Conservation (phyloP, 371 early-diverging fungal genomes). For the Mucor indicus region DNA sequence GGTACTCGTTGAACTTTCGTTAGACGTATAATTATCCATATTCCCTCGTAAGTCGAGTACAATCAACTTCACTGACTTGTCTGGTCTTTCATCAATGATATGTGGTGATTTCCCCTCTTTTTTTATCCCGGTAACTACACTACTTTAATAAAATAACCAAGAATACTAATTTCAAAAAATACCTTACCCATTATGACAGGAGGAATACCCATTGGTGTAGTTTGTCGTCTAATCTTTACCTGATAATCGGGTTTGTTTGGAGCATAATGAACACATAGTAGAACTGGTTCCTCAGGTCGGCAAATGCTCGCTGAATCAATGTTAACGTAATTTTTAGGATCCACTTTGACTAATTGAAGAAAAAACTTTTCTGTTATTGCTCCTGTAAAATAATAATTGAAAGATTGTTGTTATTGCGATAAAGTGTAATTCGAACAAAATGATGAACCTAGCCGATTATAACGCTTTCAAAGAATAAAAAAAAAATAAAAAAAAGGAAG, state of each 20-base stretch:
- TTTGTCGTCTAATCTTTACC: constrained; percentile 31
- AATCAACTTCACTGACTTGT: constrained; percentile 9
- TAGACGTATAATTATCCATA: background rate
- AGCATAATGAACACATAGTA: constrained; percentile 39
- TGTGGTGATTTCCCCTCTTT: constrained; percentile 11
- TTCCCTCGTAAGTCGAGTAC: constrained; percentile 17
- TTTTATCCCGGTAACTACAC: constrained; percentile 15
- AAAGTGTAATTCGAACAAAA: too few species aligned
- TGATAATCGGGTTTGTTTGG: constrained; percentile 27
- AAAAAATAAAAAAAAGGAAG: too few species aligned
- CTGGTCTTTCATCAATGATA: constrained; percentile 16
- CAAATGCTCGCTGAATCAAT: constrained; percentile 12
- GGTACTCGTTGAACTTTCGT: background rate
- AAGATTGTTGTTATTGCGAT: too few species aligned
- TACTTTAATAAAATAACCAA: too few species aligned
- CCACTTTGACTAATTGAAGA: constrained; percentile 13
- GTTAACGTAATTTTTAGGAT: constrained; percentile 4
- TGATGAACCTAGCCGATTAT: too few species aligned
- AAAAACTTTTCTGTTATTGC: too few species aligned
- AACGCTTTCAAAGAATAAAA: too few species aligned
- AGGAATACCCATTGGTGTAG: constrained; percentile 29
- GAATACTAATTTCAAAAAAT: too few species aligned
- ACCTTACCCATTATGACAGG: constrained; percentile 44
- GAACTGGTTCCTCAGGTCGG: constrained; percentile 31
- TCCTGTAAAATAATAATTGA: too few species aligned